Base-by-base conservation (phyloP, 2,329 filamentous ascomycete species). In the Esteya vermicola region DNA sequence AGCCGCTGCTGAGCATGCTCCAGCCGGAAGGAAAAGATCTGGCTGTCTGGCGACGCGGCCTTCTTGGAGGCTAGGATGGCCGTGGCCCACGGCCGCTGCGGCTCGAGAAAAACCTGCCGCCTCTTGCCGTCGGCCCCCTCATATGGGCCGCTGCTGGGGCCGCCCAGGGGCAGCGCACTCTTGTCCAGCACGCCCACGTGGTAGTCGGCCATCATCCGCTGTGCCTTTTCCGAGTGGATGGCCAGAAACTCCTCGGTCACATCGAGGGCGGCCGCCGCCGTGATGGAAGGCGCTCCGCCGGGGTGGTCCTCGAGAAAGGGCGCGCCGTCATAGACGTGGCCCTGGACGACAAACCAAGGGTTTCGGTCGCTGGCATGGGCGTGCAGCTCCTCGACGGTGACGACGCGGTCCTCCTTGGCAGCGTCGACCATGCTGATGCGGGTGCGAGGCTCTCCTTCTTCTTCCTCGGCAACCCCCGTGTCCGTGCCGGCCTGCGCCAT, bases 161-260 rank as follows among this genome's bases (percentile, higher is more conserved):
- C 62, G 3, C 91, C 66, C 0, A 64, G 54, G 30, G 65, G 62
- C 6, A 66, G 64, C 1, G 78, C 72, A 18, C 64, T 63, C 47
- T 75, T 62, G 49, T 83, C 74, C 12, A 94, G 69, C 1, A 75
- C 76, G 38, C 88, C 88, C 47, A 95, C 77, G 57, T 95, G 86
- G 53, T 93, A 93, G 33, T 70, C 60, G 10, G 73, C 70, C 80
- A 95, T 86, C 85, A 93, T 93, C 16, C 69, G 71, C 61, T 93
- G 94, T 26, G 88, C 88, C 14, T 83, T 93, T 61, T 94, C 86
- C 55, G 81, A 88, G 56, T 94, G 86, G 51, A 95, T 95, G 13
- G 83, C 81, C 62, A 93, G 73, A 55, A 94, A 95, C 49, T 95
- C 88, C 51, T 94, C 88, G 0, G 81, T 82, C 9, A 74, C 74